These are phyloP conservation scores for Neofusicoccum sp. DNA, from an alignment of 2,329 filamentous ascomycete genomes.

Conservation along the genomic window DNA sequence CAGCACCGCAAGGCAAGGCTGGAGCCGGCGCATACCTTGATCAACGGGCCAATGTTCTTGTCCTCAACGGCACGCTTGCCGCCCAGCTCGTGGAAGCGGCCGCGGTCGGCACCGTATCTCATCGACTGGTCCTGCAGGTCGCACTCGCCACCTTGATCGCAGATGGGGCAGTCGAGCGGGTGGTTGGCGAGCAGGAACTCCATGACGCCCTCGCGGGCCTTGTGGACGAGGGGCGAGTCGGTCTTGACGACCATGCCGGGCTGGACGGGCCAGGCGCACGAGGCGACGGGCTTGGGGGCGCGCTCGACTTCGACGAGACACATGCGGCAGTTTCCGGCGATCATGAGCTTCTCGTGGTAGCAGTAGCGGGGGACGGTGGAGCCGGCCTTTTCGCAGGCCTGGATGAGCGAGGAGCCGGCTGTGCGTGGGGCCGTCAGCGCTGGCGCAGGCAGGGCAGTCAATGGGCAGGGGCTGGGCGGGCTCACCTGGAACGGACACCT, in stretches of 20 bases:
- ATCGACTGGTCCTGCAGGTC: conserved; percentile 99
- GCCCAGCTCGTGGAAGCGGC: conserved; percentile 90
- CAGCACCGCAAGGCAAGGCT: not conserved
- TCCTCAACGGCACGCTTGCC: conserved; percentile 98
- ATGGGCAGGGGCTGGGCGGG: not conserved
- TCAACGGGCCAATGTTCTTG: conserved; percentile 96
- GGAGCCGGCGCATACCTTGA: conserved; percentile 62
- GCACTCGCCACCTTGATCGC: conserved; percentile 98
- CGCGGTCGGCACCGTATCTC: conserved; percentile 94
- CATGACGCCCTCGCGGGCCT: conserved; percentile 98
- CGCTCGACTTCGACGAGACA: conserved; percentile 97
- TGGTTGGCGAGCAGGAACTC: conserved; percentile 97
- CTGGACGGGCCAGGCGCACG: conserved; percentile 97
- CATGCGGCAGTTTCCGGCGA: conserved; percentile 99
- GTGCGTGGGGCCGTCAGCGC: conserved; percentile 32
- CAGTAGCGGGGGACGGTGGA: conserved; percentile 92
- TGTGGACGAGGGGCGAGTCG: conserved; percentile 92
- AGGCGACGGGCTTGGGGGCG: conserved; percentile 94
- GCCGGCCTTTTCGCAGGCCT: conserved; percentile 98
- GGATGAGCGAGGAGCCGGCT: conserved; percentile 96
- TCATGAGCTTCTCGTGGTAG: conserved; percentile 99
- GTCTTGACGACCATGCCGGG: conserved; percentile 99
- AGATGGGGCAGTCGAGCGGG: conserved; percentile 93
- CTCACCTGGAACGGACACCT: conserved; percentile 91
- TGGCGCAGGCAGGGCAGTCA: conserved; percentile 20